Percentiles rank a stretch among this genome's conserved stretches.
phyloP scores from a whole-genome alignment of 164 flowering plant species.

The Tetracentron sinense region DNA sequence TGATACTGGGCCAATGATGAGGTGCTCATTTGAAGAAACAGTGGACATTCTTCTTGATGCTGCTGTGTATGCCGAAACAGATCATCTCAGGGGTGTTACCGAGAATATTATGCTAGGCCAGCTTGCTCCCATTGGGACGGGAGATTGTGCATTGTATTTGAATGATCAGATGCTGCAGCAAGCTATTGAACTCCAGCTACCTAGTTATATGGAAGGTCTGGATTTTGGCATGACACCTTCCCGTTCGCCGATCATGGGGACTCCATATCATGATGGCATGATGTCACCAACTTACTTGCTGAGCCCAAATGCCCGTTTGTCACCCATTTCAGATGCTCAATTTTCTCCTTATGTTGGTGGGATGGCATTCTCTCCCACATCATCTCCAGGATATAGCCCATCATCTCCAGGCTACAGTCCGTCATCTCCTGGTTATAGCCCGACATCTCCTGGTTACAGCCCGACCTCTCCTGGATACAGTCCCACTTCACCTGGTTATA shows the following conservation, averaged over 20 bases:
- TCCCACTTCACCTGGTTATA: slow-evolving; percentile 85
- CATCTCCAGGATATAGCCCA: slow-evolving; percentile 88
- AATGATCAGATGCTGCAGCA: slow-evolving; percentile 94
- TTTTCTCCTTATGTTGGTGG: slow-evolving; percentile 94
- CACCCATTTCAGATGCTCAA: slow-evolving; percentile 79
- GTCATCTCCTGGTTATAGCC: slow-evolving; percentile 91
- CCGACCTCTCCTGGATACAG: slow-evolving; percentile 93
- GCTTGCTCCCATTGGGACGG: slow-evolving; percentile 97
- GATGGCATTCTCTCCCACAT: slow-evolving; percentile 89
- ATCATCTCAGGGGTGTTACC: slow-evolving; percentile 82
- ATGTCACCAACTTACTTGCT: slow-evolving; percentile 85
- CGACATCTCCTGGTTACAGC: slow-evolving; percentile 92
- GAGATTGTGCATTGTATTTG: slow-evolving; percentile 77
- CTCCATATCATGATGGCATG: slow-evolving; percentile 90
- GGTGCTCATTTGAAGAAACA: slow-evolving; percentile 98
- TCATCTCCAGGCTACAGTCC: slow-evolving; percentile 93
- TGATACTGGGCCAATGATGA: slow-evolving; percentile 99
- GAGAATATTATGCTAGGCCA: slow-evolving; percentile 98
- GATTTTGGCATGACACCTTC: slow-evolving; percentile 94
- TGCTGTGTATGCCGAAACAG: slow-evolving; percentile 91
- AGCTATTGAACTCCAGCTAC: slow-evolving; percentile 92
- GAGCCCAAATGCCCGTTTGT: slow-evolving; percentile 73
- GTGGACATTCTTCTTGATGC: slow-evolving; percentile 98
- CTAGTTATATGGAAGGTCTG: slow-evolving; percentile 91
- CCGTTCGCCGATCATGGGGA: slow-evolving; percentile 76